A percentile compares a stretch with the other conserved stretches of the same genome.
These are phyloP conservation scores for Boeremia lycopersici DNA, from an alignment of 2,329 filamentous ascomycete genomes.

Conservation along the genomic window DNA sequence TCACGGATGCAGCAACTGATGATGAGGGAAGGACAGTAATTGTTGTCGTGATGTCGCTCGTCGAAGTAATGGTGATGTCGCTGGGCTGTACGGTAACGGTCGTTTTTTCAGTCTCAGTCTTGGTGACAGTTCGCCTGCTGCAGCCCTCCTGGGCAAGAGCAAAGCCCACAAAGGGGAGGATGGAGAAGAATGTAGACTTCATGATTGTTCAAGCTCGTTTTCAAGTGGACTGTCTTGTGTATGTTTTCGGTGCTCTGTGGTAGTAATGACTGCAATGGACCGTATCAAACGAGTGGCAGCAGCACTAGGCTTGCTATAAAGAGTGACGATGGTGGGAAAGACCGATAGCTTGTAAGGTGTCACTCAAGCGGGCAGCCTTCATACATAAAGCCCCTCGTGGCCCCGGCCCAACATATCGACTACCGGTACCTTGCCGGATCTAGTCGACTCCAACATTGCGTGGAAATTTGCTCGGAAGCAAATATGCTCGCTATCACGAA, in stretches of 20 bases:
- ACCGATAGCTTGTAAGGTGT: slow-evolving; percentile 16
- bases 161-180: slow-evolving; percentile 35
- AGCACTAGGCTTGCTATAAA: slow-evolving; percentile 38
- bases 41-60: slow-evolving; percentile 20
- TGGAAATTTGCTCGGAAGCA: slow-evolving; percentile 30
- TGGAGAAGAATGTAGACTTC: slow-evolving; percentile 35
- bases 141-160: slow-evolving; percentile 34
- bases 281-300: slow-evolving; percentile 34
- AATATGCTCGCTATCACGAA: slow-evolving; percentile 23
- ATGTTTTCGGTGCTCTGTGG: slow-evolving; percentile 1
- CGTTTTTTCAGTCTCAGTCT: slow-evolving; percentile 25
- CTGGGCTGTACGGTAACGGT: slow-evolving; percentile 32
- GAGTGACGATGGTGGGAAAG: slow-evolving; percentile 22
- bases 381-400: slow-evolving; percentile 21
- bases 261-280: slow-evolving; percentile 12
- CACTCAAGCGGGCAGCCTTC: slow-evolving; percentile 17
- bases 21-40: slow-evolving; percentile 20
- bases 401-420: slow-evolving; percentile 22
- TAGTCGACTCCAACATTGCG: slow-evolving; percentile 17
- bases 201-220: slow-evolving; percentile 17
- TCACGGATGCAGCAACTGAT: slow-evolving; percentile 4
- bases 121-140: slow-evolving; percentile 26
- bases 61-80: slow-evolving; percentile 27
- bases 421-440: slow-evolving; percentile 13
- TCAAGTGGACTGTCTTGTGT: neutral